Evolutionary conservation across 176 grass and related monocot genomes (phyloP), one percentile per base, ranked within the genome.

Genomic region (Elaeis guineensis): DNA sequence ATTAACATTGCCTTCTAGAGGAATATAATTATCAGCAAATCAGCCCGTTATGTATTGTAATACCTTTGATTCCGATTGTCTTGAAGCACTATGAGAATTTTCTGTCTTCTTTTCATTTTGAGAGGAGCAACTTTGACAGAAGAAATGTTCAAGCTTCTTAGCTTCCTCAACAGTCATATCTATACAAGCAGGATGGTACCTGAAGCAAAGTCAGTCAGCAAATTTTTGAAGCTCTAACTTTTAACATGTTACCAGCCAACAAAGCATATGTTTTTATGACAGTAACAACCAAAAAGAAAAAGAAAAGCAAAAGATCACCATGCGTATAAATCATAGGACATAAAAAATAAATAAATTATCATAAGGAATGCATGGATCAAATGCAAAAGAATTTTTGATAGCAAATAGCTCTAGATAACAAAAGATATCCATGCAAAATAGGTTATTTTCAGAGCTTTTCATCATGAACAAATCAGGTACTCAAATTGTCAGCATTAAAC

Each of bases 71-170:
- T 99, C 88, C 58, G 79, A 80, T 71, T 91, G 75, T n/a, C 73
- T 67, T 12, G 88, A 76, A 73, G 80, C 77, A 69, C 77, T 80
- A 61, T 85, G 69, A 64, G 69, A 72, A 64, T 89, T 89, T 67
- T 91, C 88, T 52, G 71, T 71, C 71, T 72, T 71, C 69, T 93
- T 93, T 17, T 79, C 88, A 67, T 98, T 90, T 81, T 98, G 84
- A 54, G 76, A 66, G 2, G 78, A 77, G 75, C 94, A 99, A 23
- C 55, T 70, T 72, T 99, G 75, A 59, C 94, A 99, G 74, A 89
- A 93, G 78, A 99, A 99, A 73, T 99, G 94, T 9, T 89, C 94
- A 17, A 92, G 70, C 67, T 89, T 99, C 73, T 99, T 99, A 67
- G 94, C 94, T 69, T 99, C 82, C 75, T 89, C 89, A 52, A 81